Conservation (phyloP, 345 rosid species). For the Lumnitzera littorea region DNA sequence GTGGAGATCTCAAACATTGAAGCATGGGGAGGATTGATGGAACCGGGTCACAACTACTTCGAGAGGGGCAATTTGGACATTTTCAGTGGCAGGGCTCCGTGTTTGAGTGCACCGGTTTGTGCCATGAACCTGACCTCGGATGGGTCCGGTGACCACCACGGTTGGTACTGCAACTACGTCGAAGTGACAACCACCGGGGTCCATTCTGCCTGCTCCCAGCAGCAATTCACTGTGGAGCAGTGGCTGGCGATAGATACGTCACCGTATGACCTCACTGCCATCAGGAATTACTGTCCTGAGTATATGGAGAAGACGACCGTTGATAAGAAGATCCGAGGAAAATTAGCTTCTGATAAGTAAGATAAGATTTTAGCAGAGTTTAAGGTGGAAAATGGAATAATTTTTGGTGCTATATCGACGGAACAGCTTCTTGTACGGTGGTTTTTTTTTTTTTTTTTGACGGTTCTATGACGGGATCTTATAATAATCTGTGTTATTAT, state of each 20-base stretch:
- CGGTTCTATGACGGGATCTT: too few species aligned
- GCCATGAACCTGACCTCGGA: conserved; percentile 71
- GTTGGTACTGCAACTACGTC: conserved; percentile 89
- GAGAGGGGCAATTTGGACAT: conserved; percentile 91
- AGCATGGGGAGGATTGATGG: conserved; percentile 93
- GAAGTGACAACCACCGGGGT: conserved; percentile 61
- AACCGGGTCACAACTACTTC: conserved; percentile 53
- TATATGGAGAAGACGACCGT: neutral
- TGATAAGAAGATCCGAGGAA: neutral
- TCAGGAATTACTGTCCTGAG: conserved; percentile 38
- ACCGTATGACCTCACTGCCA: conserved; percentile 56
- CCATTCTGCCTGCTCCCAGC: conserved; percentile 43
- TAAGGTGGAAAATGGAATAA: too few species aligned
- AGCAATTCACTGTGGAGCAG: conserved; percentile 70
- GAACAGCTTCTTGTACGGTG: too few species aligned
- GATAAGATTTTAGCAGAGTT: too few species aligned
- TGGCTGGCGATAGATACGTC: conserved; percentile 68
- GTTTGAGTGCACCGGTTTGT: conserved; percentile 49
- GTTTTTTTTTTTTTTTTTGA: too few species aligned
- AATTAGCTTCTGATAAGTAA: too few species aligned
- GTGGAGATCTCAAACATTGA: conserved; percentile 39
- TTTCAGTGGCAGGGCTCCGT: conserved; percentile 66
- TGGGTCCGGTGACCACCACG: conserved; percentile 64
- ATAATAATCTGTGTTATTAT: too few species aligned
- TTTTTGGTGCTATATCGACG: too few species aligned